Evolutionary conservation across 2,329 filamentous ascomycete genomes (phyloP), one percentile per base, ranked within the genome.

Genomic region (Myrmaecium sp.): DNA sequence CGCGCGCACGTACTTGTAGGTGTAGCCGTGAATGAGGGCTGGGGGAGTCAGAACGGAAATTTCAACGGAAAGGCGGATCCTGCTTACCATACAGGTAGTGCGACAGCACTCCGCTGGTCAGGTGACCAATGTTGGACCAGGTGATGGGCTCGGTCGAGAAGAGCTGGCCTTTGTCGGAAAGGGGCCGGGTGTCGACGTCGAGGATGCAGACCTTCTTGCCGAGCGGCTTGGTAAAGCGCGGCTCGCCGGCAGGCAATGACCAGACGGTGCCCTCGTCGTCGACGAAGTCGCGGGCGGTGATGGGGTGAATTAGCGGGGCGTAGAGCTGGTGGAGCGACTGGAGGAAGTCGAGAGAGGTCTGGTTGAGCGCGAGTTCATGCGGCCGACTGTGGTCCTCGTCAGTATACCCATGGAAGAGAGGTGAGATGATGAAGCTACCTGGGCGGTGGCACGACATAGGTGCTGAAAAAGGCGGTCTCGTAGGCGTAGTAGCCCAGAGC

Each of bases 11-110:
- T 60, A 53, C 17, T 58, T 57, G 38, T 62, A 62, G 26, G 60
- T 55, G 39, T 61, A 62, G 4, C 58, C 58, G 37, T 63, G 60
- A 25, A 63, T 58, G 37, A 42, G 42, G 12, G 54, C 54, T 52
- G 34, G n/a, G n/a, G 11, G 21, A 3, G 11, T n/a, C 18, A 23
- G 18, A 23, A 8, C 23, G 26, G 6, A 6, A 14, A 24, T 28
- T 6, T 23, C 6, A 7, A 6, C 8, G n/a, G 12, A 26, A 17
- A n/a, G 6, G 18, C n/a, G n/a, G n/a, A n/a, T n/a, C n/a, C n/a
- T n/a, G n/a, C n/a, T n/a, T n/a, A n/a, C n/a, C 18, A 20, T 20
- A 20, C 11, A 20, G 18, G 18, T 20, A 20, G 11, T 20, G 18
- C 18, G 18, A 20, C 18, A 20, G 8, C 8, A 20, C 11, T 20